phyloP scores from a whole-genome alignment of 2,329 filamentous ascomycete genomes.

The Penicillium corylophilum region DNA sequence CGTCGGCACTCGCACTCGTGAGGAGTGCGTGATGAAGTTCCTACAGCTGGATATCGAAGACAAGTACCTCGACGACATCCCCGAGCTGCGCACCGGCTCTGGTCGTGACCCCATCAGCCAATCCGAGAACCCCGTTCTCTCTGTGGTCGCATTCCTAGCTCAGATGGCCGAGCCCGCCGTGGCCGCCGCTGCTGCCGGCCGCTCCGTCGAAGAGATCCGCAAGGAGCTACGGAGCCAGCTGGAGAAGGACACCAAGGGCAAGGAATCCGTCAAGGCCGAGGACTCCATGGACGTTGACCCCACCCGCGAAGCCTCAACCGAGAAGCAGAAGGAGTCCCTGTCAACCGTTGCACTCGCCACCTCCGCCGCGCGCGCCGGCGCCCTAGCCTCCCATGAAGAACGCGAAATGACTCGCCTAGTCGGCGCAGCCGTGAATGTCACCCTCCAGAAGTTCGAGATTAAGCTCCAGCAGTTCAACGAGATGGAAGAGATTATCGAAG shows the following conservation, averaged over 20 bases:
- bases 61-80: constrained; percentile 85
- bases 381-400: constrained; percentile 91
- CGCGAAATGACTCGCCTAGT: constrained; percentile 94
- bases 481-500: constrained; percentile 87
- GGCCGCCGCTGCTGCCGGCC: constrained; percentile 85
- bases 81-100: constrained; percentile 65
- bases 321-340: constrained; percentile 49
- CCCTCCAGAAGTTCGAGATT: constrained; percentile 91
- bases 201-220: constrained; percentile 82
- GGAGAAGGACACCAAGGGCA: constrained; percentile 58
- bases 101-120: constrained; percentile 88
- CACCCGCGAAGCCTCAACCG: constrained; percentile 29
- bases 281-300: constrained; percentile 60
- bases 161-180: constrained; percentile 86
- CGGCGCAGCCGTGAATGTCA: constrained; percentile 86
- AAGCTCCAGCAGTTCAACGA: constrained; percentile 96
- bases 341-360: constrained; percentile 81
- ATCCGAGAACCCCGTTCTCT: constrained; percentile 94
- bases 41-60: constrained; percentile 95
- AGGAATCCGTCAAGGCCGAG: constrained; percentile 53
- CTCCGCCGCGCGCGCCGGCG: constrained; percentile 80
- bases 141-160: constrained; percentile 90
- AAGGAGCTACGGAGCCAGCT: constrained; percentile 75
- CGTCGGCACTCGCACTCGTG: constrained; percentile 84
- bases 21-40: constrained; percentile 97